Evolutionary conservation across 768 basidiomycete species (phyloP).

Genomic region (Calocybe cyanea): DNA sequence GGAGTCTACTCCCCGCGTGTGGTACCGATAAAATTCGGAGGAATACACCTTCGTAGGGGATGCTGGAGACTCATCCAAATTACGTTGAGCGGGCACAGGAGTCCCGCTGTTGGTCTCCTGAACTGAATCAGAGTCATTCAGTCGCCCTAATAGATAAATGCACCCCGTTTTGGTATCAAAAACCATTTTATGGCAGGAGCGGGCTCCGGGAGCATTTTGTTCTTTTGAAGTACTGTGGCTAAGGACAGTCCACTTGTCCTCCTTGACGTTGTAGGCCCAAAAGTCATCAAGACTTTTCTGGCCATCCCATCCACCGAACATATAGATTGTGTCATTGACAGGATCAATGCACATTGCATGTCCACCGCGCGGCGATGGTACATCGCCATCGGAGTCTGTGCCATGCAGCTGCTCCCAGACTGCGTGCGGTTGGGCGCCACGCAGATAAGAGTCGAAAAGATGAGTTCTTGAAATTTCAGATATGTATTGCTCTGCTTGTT

Average conservation of each 20-base stretch:
- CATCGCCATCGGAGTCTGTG: slow-evolving; percentile 61
- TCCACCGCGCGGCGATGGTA: slow-evolving; percentile 67
- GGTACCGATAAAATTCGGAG: slow-evolving; percentile 77
- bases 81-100: slow-evolving; percentile 8
- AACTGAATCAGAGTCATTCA: slow-evolving; percentile 51
- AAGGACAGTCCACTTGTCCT: slow-evolving; percentile 59
- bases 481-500: slow-evolving; percentile 52
- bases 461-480: slow-evolving; percentile 43
- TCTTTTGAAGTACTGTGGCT: slow-evolving; percentile 52
- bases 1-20: slow-evolving; percentile 53
- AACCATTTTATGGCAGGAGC: slow-evolving; percentile 81
- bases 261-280: slow-evolving; percentile 64
- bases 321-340: slow-evolving; percentile 58
- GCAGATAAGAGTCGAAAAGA: slow-evolving; percentile 61
- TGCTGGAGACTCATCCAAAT: slow-evolving; percentile 10
- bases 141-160: slow-evolving; percentile 71
- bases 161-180: slow-evolving; percentile 68
- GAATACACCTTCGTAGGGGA: slow-evolving; percentile 30
- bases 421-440: slow-evolving; percentile 53
- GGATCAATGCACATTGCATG: slow-evolving; percentile 81
- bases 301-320: slow-evolving; percentile 81
- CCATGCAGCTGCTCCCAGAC: slow-evolving; percentile 59
- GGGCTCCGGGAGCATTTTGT: slow-evolving; percentile 61
- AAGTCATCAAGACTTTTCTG: slow-evolving; percentile 71
- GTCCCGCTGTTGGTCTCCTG: slow-evolving; percentile 19